Evolutionary conservation across 257 asterid genomes (phyloP), one percentile per base, ranked within the genome.

Genomic region (Solanum chilense): DNA sequence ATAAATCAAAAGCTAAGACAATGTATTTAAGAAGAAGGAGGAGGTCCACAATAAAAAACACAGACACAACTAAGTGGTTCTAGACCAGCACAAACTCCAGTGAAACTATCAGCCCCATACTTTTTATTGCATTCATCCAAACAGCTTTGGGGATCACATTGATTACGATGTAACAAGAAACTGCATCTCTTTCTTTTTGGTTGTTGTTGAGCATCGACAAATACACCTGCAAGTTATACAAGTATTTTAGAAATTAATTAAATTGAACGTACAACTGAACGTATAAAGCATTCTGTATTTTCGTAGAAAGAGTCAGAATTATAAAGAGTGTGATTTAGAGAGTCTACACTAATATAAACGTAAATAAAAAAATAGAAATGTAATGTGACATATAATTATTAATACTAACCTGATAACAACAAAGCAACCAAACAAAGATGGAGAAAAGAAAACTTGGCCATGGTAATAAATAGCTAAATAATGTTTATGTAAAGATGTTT

Each of bases 111-210:
- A 6, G 8, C 13, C 11, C 82, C 82, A 74, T 74, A 25, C 5
- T 20, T 37, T 39, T 74, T 37, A 37, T 74, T 74, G 81, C 49
- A 74, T 74, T 74, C 81, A 74, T 21, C 81, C 81, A 37, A 37
- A 37, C 81, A 74, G 31, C 52, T 74, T 74, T 21, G 18, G 47
- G 81, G 18, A 3, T 74, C 81, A 37, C 52, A 74, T 25, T 37
- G 5, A 10, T 74, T 21, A 5, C 81, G 7, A 20, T 74, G 81
- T 21, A 37, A 37, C 12, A 37, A 5, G 5, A 2, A 25, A 12
- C 31, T 37, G 31, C 81, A 74, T 37, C 11, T 20, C 52, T 74
- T 74, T 39, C 31, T 74, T 37, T 37, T 37, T 20, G 27, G 52
- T 74, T 20, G 66, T 58, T 37, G 66, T 58, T 74, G 52, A 37